Conservation (phyloP, 257 asterid genomes). For the Handroanthus guayacan region DNA sequence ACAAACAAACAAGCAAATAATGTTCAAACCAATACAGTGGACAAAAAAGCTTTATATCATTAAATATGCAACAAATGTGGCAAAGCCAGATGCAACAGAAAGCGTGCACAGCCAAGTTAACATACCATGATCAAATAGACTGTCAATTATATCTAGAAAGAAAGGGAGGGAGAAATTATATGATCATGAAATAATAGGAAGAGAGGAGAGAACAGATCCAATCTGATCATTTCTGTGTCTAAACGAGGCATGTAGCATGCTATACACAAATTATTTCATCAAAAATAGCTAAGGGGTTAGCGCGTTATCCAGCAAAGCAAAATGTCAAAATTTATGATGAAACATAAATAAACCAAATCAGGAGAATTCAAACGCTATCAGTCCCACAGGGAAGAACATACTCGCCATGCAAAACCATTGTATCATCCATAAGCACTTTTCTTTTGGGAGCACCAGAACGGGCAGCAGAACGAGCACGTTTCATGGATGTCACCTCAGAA, state of each 20-base stretch:
- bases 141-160: neutral
- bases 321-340: constrained; percentile 16
- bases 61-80: neutral
- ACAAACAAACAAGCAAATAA: constrained; percentile 24
- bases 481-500: constrained; percentile 71
- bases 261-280: constrained; percentile 20
- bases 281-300: neutral
- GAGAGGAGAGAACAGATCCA: neutral
- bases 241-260: neutral
- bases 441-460: constrained; percentile 71
- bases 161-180: neutral
- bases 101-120: constrained; percentile 17
- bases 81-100: neutral
- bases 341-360: neutral
- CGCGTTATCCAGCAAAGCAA: constrained; percentile 21
- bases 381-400: constrained; percentile 51
- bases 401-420: constrained; percentile 99
- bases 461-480: constrained; percentile 67
- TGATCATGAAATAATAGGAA: constrained; percentile 4
- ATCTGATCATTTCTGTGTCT: neutral
- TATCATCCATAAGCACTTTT: constrained; percentile 83
- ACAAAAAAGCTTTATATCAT: constrained; percentile 9
- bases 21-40: constrained; percentile 25
- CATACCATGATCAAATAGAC: neutral
- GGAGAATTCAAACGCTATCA: constrained; percentile 16